Conservation (phyloP, 352 stramenopile species). For the Blastocystis hominis region DNA sequence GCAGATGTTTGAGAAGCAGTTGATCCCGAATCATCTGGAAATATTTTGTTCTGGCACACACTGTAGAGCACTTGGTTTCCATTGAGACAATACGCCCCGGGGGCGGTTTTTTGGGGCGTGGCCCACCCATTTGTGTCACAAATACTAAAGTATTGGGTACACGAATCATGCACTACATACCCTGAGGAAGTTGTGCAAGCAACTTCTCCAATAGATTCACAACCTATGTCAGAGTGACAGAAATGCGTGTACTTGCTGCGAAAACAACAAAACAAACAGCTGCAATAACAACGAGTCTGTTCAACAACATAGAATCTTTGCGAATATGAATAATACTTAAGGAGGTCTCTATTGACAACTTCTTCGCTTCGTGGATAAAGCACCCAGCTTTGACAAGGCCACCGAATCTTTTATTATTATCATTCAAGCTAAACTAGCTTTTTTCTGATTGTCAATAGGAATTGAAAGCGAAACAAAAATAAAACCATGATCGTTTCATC, state of each 20-base stretch:
- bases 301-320: constrained; percentile 19
- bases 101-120: not conserved
- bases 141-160: constrained; percentile 37
- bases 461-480: too few relatives aligned
- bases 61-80: constrained; percentile 3
- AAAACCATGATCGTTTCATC: too few relatives aligned
- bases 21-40: not conserved
- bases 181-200: not conserved
- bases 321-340: constrained; percentile 11
- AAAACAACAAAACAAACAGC: not conserved
- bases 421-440: too few relatives aligned
- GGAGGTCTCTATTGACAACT: not conserved
- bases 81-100: constrained; percentile 28
- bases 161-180: not conserved
- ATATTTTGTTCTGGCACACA: not conserved
- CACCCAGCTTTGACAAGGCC: too few relatives aligned
- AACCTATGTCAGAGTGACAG: not conserved
- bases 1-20: not conserved
- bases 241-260: not conserved
- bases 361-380: constrained; percentile 23
- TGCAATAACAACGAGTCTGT: not conserved
- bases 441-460: too few relatives aligned
- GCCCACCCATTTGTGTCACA: constrained; percentile 29
- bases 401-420: too few relatives aligned
- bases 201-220: not conserved